A percentile compares a stretch with the other conserved stretches of the same genome.
phyloP scores from a whole-genome alignment of 169 alveolate genomes.

The Plasmodium yoelii region DNA sequence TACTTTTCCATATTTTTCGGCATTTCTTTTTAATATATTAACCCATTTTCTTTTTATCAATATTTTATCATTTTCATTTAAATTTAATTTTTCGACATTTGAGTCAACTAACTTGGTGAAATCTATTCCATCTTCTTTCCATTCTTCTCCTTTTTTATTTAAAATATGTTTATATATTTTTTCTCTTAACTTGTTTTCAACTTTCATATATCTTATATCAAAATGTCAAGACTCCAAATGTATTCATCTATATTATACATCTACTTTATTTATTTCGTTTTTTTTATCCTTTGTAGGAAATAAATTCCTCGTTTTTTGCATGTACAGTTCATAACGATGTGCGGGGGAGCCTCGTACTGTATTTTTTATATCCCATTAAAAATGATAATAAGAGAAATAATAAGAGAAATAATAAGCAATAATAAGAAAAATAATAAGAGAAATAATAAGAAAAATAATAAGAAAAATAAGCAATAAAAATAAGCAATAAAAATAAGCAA shows the following conservation, averaged over 20 bases:
- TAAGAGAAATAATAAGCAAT: too few relatives aligned
- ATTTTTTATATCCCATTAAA: too few relatives aligned
- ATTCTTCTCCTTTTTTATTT: background rate
- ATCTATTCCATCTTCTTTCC: background rate
- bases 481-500: too few relatives aligned
- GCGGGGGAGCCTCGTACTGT: background rate
- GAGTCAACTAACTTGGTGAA: slow-evolving; percentile 12
- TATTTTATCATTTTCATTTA: slow-evolving; percentile 8
- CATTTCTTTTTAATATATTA: slow-evolving; percentile 29
- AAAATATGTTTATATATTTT: background rate
- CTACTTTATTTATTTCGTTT: background rate
- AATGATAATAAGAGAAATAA: too few relatives aligned
- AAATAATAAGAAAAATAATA: too few relatives aligned
- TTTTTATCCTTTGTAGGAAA: too few relatives aligned
- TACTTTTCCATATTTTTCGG: slow-evolving; percentile 74
- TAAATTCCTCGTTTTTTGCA: too few relatives aligned
- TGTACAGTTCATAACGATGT: background rate
- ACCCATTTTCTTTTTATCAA: slow-evolving; percentile 29
- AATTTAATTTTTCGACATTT: slow-evolving; percentile 20
- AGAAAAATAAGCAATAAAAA: too few relatives aligned
- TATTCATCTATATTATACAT: background rate
- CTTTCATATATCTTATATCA: background rate
- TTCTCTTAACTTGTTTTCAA: background rate
- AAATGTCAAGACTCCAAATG: background rate
- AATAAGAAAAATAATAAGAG: too few relatives aligned